Percentiles rank a stretch among this genome's conserved stretches.
Evolutionary conservation across 2,329 filamentous ascomycete species (phyloP).

Genomic region (Aspergillus brunneoviolaceus): DNA sequence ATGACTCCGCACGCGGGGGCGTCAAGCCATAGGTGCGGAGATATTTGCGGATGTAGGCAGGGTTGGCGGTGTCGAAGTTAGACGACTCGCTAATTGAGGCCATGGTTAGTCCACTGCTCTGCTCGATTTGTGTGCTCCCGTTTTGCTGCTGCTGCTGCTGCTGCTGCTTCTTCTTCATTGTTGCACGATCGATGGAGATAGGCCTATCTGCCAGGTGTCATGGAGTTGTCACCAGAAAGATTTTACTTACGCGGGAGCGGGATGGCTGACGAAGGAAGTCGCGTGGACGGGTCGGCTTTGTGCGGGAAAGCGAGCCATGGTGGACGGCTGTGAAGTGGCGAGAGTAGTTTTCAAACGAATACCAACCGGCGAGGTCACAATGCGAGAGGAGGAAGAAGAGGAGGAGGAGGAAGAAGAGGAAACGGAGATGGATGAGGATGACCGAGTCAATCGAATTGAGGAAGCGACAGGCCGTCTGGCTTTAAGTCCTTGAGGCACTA

Average conservation of each 20-base stretch:
- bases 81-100: slow-evolving; percentile 33
- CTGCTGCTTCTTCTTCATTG: neutral
- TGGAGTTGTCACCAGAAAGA: too few relatives aligned
- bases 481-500: slow-evolving; percentile 34
- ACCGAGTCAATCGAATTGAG: slow-evolving; percentile 12
- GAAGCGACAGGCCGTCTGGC: slow-evolving; percentile 25
- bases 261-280: slow-evolving; percentile 34
- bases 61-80: slow-evolving; percentile 52
- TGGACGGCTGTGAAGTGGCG: slow-evolving; percentile 27
- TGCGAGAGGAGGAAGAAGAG: slow-evolving; percentile 21
- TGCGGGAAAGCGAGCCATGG: slow-evolving; percentile 38
- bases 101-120: slow-evolving; percentile 9
- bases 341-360: slow-evolving; percentile 20
- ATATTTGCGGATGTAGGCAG: slow-evolving; percentile 52
- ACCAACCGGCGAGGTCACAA: neutral
- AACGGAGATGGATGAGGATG: slow-evolving; percentile 7
- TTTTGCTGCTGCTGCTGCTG: neutral
- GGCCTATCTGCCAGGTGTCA: neutral
- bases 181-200: neutral
- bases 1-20: slow-evolving; percentile 49
- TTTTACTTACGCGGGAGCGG: slow-evolving; percentile 33
- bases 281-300: slow-evolving; percentile 39
- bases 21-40: slow-evolving; percentile 52
- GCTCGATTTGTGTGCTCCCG: neutral
- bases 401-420: slow-evolving; percentile 16